Percentiles rank a stretch among this genome's conserved stretches.
Evolutionary conservation across 2,329 filamentous ascomycete genomes (phyloP).

Genomic region (Ophiostoma pallidulum): DNA sequence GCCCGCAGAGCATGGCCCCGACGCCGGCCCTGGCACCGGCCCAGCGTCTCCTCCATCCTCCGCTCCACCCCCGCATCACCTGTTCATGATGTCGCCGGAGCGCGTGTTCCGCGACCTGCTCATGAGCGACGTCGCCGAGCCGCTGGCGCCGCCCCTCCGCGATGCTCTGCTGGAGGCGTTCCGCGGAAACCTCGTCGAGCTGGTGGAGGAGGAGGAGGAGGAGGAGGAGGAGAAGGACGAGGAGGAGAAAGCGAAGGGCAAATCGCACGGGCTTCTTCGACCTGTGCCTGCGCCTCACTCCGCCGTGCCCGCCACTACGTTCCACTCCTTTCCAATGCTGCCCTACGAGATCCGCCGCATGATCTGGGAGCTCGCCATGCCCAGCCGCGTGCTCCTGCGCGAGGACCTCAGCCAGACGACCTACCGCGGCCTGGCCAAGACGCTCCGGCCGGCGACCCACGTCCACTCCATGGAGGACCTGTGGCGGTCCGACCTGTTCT

Average conservation of each 20-base stretch:
- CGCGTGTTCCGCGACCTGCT: constrained; percentile 16
- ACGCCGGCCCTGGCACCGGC: too few species aligned
- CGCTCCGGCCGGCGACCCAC: background rate
- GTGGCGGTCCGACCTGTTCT: constrained; percentile 16
- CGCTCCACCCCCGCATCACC: too few species aligned
- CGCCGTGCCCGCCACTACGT: background rate
- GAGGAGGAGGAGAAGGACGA: too few species aligned
- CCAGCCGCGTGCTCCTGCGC: constrained; percentile 13
- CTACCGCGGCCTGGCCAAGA: background rate
- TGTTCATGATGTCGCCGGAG: constrained; percentile 9
- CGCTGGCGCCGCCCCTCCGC: constrained; percentile 7
- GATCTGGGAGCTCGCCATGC: constrained; percentile 15
- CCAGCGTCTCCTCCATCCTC: too few species aligned
- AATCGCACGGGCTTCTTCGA: too few species aligned
- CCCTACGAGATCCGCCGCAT: constrained; percentile 16
- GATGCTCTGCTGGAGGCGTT: constrained; percentile 13
- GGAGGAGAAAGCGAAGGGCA: background rate
- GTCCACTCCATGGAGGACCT: constrained; percentile 11
- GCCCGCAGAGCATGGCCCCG: too few species aligned
- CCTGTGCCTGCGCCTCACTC: too few species aligned
- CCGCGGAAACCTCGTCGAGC: too few species aligned
- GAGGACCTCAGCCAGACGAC: constrained; percentile 4
- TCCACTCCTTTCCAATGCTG: constrained; percentile 9
- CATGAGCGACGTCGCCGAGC: constrained; percentile 11
- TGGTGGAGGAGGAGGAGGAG: too few species aligned